phyloP scores from a whole-genome alignment of 2,329 filamentous ascomycete genomes.

The Pestalotiopsis sp. region DNA sequence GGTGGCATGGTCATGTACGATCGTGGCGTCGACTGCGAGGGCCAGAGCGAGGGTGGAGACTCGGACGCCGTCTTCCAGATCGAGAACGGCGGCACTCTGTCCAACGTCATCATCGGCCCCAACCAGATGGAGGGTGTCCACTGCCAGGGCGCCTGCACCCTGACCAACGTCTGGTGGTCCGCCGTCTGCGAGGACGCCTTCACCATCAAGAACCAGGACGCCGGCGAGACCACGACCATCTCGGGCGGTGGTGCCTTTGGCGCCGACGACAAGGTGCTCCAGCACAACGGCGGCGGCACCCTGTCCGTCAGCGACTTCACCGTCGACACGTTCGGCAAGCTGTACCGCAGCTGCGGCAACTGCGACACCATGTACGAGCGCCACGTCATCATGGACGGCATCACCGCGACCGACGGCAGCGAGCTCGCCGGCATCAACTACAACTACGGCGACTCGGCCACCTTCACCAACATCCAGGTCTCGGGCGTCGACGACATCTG shows the following conservation, averaged over 20 bases:
- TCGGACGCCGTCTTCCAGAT: constrained; percentile 35
- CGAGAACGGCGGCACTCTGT: constrained; percentile 31
- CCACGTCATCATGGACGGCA: constrained; percentile 31
- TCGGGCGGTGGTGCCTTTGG: constrained; percentile 30
- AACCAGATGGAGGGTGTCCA: constrained; percentile 43
- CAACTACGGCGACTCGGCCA: constrained; percentile 39
- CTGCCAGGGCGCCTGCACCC: constrained; percentile 25
- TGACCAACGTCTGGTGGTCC: constrained; percentile 37
- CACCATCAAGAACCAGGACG: constrained; percentile 11
- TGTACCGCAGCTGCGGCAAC: constrained; percentile 51
- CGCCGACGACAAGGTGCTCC: constrained; percentile 25
- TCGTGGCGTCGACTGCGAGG: constrained; percentile 44
- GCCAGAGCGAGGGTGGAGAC: constrained; percentile 46
- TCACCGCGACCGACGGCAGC: constrained; percentile 34
- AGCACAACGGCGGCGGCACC: constrained; percentile 20
- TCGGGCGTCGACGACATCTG: constrained; percentile 23
- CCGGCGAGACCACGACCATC: constrained; percentile 12
- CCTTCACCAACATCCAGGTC: constrained; percentile 22
- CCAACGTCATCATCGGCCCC: constrained; percentile 41
- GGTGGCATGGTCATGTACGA: constrained; percentile 50
- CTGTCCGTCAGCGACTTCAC: constrained; percentile 31
- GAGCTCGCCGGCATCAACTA: constrained; percentile 36
- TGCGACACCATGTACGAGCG: constrained; percentile 36
- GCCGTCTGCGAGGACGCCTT: constrained; percentile 39
- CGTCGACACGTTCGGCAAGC: constrained; percentile 41